phyloP scores from a whole-genome alignment of 176 grass and related monocot genomes.

The Stipa capillata region DNA sequence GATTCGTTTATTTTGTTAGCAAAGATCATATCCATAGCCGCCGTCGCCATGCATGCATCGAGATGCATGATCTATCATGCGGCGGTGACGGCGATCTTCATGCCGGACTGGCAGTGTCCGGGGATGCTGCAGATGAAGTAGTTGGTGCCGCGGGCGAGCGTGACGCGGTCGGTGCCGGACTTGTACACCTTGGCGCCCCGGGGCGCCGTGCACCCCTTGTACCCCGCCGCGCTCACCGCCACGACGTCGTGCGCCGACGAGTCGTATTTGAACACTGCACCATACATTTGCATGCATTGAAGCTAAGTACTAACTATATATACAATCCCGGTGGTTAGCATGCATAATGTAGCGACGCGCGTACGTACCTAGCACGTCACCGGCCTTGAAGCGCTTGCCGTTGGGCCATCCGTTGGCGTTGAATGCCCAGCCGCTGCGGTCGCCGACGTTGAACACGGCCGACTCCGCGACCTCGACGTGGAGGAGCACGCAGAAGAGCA shows the following conservation, averaged over 20 bases:
- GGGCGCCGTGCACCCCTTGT: constrained; percentile 24
- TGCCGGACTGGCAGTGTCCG: constrained; percentile 42
- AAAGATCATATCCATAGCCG: neutral
- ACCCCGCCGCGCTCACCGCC: constrained; percentile 29
- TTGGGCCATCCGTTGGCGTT: constrained; percentile 29
- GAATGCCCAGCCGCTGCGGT: constrained; percentile 44
- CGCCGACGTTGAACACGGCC: constrained; percentile 57
- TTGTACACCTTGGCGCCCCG: constrained; percentile 11
- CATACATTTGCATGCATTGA: neutral
- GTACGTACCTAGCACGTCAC: constrained; percentile 38
- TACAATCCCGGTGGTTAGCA: neutral
- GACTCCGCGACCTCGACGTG: constrained; percentile 14
- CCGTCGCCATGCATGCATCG: neutral
- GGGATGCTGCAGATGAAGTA: constrained; percentile 54
- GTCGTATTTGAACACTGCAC: constrained; percentile 41
- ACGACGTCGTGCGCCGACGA: constrained; percentile 31
- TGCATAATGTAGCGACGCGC: neutral
- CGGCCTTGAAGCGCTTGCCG: constrained; percentile 64
- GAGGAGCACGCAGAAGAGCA: constrained; percentile 44
- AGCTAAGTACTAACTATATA: no score
- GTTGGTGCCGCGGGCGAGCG: constrained; percentile 39
- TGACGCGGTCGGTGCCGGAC: constrained; percentile 41
- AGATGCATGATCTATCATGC: neutral
- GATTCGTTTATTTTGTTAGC: neutral
- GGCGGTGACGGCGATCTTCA: constrained; percentile 48